Conservation (phyloP, 2,329 filamentous ascomycete species). For the Sarocladium kiliense region DNA sequence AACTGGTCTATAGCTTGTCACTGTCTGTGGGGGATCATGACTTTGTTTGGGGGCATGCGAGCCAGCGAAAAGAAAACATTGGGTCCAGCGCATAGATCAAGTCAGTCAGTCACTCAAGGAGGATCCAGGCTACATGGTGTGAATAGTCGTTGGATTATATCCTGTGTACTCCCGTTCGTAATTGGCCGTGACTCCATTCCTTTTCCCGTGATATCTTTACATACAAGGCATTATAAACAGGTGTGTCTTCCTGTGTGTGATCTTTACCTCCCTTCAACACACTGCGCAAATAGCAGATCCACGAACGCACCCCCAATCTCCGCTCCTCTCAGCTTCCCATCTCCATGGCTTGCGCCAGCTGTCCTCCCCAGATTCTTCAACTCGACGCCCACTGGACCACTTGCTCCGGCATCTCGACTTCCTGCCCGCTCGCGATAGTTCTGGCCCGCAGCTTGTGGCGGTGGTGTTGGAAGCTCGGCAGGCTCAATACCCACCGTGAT, state of each 20-base stretch:
- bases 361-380: slow-evolving; percentile 49
- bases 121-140: too few relatives aligned
- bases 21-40: too few relatives aligned
- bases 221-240: too few relatives aligned
- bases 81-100: too few relatives aligned
- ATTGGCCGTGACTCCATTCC: too few relatives aligned
- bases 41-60: too few relatives aligned
- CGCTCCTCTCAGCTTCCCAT: slow-evolving; percentile 20
- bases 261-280: slow-evolving; percentile 16
- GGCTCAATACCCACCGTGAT: slow-evolving; percentile 38
- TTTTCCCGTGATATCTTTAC: too few relatives aligned
- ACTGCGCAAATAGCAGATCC: slow-evolving; percentile 35
- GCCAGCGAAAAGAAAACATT: too few relatives aligned
- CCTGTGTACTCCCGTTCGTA: too few relatives aligned
- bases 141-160: too few relatives aligned
- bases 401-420: not conserved
- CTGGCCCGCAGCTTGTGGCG: not conserved
- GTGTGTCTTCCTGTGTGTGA: not conserved
- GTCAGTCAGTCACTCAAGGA: too few relatives aligned
- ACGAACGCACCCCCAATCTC: slow-evolving; percentile 24
- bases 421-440: not conserved
- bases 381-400: slow-evolving; percentile 25
- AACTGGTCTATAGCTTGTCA: too few relatives aligned
- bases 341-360: slow-evolving; percentile 46
- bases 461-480: not conserved